Evolutionary conservation across 2,329 filamentous ascomycete species (phyloP), one percentile per base, ranked within the genome.

Genomic region (Verticillium tricorpus): DNA sequence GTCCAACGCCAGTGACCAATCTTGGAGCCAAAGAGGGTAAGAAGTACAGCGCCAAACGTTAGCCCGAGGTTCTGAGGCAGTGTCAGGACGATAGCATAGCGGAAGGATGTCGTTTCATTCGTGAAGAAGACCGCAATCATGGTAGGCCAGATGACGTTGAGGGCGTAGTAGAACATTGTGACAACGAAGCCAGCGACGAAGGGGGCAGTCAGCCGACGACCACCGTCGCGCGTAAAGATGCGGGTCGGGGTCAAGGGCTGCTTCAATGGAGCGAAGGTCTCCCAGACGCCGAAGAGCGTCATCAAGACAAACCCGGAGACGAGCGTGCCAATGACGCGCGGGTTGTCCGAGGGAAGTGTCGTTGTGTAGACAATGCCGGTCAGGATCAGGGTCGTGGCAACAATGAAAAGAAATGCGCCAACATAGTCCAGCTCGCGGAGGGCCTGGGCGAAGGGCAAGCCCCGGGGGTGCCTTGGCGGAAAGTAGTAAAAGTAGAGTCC

Each of bases 141-240:
- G 17, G 77, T 78, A 0, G 80, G 79, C 65, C 75, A 81, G 15
- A 81, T 70, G 54, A 82, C 75, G 62, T 77, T 79, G 52, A 74
- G 75, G 37, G 74, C 75, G 67, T 82, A 82, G 69, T 82, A 82
- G 67, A 82, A 82, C 80, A 82, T 83, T 61, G 78, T 82, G 22
- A 82, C 73, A 55, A 82, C 76, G 52, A 75, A 76, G 0, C 76
- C 72, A 3, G 76, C 76, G 31, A 82, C 71, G 40, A 76, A 78
- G 0, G 79, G 79, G 0, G 76, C 78, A 0, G 79, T 81, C 54
- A 82, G 75, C 54, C 80, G 78, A n/a, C 80, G 72, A 1, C 80
- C 80, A 34, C 73, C 68, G 14, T 75, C 75, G 11, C 74, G 70
- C 5, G 76, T 76, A 67, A 83, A 82, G 66, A 83, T 71, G 56